Conservation (phyloP, 148 eudicot species). For the Suaeda aralocaspica region DNA sequence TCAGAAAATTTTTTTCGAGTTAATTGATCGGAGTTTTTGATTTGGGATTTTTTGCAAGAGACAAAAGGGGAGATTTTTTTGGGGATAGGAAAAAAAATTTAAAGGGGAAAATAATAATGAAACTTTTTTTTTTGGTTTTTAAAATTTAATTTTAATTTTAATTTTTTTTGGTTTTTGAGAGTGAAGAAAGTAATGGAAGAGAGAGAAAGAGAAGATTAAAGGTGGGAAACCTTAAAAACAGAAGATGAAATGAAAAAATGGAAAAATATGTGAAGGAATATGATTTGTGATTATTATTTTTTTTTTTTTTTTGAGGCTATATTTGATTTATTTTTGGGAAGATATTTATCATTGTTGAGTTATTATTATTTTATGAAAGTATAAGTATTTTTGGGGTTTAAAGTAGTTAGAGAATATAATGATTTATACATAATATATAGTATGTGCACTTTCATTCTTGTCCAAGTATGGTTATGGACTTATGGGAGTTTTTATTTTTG, state of each 20-base stretch:
- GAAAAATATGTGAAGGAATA: constrained; percentile 7
- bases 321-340: neutral
- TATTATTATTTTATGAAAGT: too few species aligned
- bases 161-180: neutral
- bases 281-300: neutral
- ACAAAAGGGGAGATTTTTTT: constrained; percentile 11
- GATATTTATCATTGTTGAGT: neutral
- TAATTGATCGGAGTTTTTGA: constrained; percentile 7
- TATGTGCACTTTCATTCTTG: too few species aligned
- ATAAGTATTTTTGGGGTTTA: too few species aligned
- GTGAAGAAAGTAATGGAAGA: constrained; percentile 7
- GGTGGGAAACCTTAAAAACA: constrained; percentile 7
- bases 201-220: neutral
- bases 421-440: too few species aligned
- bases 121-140: too few species aligned
- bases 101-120: neutral
- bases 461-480: too few species aligned
- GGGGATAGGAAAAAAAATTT: neutral
- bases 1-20: constrained; percentile 9
- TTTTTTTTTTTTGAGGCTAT: neutral
- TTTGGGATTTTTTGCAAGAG: constrained; percentile 8
- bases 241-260: neutral
- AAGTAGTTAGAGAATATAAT: too few species aligned
- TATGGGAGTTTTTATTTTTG: too few species aligned
- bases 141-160: neutral